Conservation (phyloP, 2,329 filamentous ascomycete species). For the Madurella mycetomatis region DNA sequence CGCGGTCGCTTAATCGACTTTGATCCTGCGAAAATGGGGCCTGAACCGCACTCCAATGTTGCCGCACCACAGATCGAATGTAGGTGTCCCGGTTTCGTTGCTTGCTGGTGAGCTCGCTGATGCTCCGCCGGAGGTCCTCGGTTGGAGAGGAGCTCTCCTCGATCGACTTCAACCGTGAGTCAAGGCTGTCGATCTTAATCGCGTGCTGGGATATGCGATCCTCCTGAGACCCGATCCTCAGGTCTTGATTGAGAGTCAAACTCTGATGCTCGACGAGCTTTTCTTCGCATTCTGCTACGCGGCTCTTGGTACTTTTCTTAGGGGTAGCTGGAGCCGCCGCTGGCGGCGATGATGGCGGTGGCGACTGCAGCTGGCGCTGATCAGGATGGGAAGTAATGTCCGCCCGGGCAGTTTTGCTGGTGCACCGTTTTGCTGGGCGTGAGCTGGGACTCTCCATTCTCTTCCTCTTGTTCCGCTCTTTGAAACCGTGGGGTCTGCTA, state of each 20-base stretch:
- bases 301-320: not conserved
- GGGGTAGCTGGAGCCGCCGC: not conserved
- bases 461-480: not conserved
- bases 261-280: not conserved
- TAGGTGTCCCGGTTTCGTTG: not conserved
- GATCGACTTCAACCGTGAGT: not conserved
- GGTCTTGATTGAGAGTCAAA: not conserved
- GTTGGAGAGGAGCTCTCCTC: not conserved
- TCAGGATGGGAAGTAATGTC: not conserved
- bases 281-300: not conserved
- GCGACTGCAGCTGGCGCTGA: not conserved
- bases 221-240: not conserved
- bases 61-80: not conserved
- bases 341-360: not conserved
- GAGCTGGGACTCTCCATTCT: not conserved
- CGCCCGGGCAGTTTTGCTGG: not conserved
- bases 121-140: not conserved
- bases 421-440: not conserved
- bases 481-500: not conserved
- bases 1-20: not conserved
- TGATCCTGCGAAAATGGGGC: not conserved
- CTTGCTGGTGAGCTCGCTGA: not conserved
- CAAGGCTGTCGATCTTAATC: not conserved
- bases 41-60: not conserved
- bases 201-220: not conserved